Evolutionary conservation across 768 basidiomycete species (phyloP), one percentile per base, ranked within the genome.

Genomic region (Clitopilus passeckerianus): DNA sequence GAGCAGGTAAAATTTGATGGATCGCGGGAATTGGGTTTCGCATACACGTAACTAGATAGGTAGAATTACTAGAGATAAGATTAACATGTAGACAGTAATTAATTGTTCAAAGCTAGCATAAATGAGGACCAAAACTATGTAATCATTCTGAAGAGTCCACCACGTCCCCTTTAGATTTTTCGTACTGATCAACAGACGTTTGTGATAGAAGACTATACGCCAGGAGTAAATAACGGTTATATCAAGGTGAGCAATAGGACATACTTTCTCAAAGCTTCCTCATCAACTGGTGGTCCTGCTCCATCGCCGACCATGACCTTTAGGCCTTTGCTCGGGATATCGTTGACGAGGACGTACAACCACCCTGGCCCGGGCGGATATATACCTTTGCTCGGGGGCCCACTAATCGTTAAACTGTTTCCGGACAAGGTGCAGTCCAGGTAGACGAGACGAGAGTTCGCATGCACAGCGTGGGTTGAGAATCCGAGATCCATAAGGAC

Each of bases 331-430:
- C 89, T 90, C 0, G 90, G 87, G 7, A 89, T 72, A n/a, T 78
- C 88, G 57, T 84, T 76, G 2, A 79, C 80, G 20, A 92, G 74
- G n/a, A 91, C 65, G 63, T 82, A 87, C 12, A 93, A 62, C 84
- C 86, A 93, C 12, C 82, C 91, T 1, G 92, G 90, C 5, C 91
- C 91, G 53, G 91, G 91, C 8, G 92, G 89, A 61, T 92, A 92
- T 15, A 92, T 68, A 56, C 74, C 75, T 0, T 78, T 77, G 64
- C 84, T 75, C 1, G 89, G 87, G 2, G 91, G 91, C 1, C 84
- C 86, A 2, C 72, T 74, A n/a, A 91, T 71, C 50, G 75, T 79
- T 50, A 96, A 69, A 3, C 75, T 77, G 57, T 77, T 67, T 24
- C 80, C 76, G 55, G 76, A 73, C 0, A 76, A 68, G 22, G 79